Percentiles rank a stretch among this genome's conserved stretches.
Conservation (phyloP, 331 rosid genomes). For the Cydonia oblonga region DNA sequence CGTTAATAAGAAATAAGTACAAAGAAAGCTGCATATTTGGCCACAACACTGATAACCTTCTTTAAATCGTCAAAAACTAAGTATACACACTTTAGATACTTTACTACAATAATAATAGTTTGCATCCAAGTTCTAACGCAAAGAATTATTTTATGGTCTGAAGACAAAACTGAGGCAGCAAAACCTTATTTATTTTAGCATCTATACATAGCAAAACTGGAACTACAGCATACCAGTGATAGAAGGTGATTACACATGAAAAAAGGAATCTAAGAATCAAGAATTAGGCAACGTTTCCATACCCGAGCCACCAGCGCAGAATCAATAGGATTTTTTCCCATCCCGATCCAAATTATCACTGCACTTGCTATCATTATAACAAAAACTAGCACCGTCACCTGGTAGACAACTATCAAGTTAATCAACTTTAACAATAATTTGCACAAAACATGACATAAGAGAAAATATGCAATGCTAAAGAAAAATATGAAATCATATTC, state of each 20-base stretch:
- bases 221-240: background rate
- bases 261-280: background rate
- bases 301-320: conserved; percentile 73
- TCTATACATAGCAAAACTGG: background rate
- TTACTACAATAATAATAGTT: background rate
- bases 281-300: conserved; percentile 11
- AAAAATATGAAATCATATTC: background rate
- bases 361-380: conserved; percentile 53
- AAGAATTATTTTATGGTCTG: background rate
- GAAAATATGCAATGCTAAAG: background rate
- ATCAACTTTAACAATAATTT: conserved; percentile 6
- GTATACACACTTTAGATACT: background rate
- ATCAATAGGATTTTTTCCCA: conserved; percentile 56
- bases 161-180: background rate
- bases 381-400: conserved; percentile 54
- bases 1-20: background rate
- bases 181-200: background rate
- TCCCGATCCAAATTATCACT: conserved; percentile 70
- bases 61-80: background rate
- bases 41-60: background rate
- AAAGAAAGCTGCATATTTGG: background rate
- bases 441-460: background rate
- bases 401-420: conserved; percentile 24
- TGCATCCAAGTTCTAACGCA: background rate
- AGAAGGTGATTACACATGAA: background rate